A percentile compares a stretch with the other conserved stretches of the same genome.
phyloP scores from a whole-genome alignment of 108 stramenopile genomes.

The Epipyxis sp. region DNA sequence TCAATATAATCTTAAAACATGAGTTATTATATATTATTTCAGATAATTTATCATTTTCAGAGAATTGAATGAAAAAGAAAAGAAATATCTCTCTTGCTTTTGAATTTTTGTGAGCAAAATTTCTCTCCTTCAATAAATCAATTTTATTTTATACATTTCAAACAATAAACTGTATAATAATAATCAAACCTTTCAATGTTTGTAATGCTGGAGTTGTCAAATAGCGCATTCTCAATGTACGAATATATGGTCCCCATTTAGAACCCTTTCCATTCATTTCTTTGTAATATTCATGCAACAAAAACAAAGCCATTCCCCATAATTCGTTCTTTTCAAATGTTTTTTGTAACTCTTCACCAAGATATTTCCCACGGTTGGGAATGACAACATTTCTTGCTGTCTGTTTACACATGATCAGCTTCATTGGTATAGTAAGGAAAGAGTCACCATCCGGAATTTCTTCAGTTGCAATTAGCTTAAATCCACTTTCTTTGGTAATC shows the following conservation, averaged over 20 bases:
- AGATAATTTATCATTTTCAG: too few relatives aligned
- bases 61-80: too few relatives aligned
- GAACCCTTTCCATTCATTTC: neutral
- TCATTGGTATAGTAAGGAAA: neutral
- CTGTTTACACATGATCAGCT: conserved; percentile 19
- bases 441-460: conserved; percentile 1
- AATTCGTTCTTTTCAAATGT: conserved; percentile 30
- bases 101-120: too few relatives aligned
- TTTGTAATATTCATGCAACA: conserved; percentile 34
- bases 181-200: neutral
- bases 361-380: neutral
- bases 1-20: too few relatives aligned
- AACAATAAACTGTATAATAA: neutral
- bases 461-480: conserved; percentile 18
- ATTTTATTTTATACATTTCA: too few relatives aligned
- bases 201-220: conserved; percentile 1
- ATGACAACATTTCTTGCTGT: conserved; percentile 23
- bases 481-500: conserved; percentile 3
- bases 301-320: conserved; percentile 20
- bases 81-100: too few relatives aligned
- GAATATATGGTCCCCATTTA: conserved; percentile 28
- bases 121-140: too few relatives aligned
- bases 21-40: too few relatives aligned
- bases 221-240: conserved; percentile 28
- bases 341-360: conserved; percentile 31